Evolutionary conservation across 352 stramenopile genomes (phyloP), one percentile per base, ranked within the genome.

Genomic region (Plasmopara halstedii): DNA sequence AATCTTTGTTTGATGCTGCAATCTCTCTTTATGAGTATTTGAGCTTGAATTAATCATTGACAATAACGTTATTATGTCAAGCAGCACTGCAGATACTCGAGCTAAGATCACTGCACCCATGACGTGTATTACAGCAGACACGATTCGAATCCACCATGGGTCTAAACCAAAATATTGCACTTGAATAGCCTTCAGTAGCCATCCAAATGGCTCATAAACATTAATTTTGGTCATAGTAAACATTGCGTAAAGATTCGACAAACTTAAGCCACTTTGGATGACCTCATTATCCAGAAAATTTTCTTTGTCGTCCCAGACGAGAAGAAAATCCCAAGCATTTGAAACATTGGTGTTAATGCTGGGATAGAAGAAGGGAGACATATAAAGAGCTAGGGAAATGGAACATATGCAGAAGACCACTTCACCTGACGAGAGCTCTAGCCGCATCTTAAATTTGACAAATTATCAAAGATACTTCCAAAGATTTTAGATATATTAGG

Each of bases 181-280:
- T 18, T 85, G 50, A 2, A 71, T 2, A 9, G 71, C 67, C 49
- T 88, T 88, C 23, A 83, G 46, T 9, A 85, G 20, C 76, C 73
- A 88, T 11, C 70, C 63, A 15, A 88, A 59, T 4, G 76, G 71
- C 32, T 86, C 71, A 52, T 78, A 86, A 7, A 85, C 71, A 46
- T 85, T 86, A 61, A 86, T 70, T 23, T 64, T 68, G 15, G 39
- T 56, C 53, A 74, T 63, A 5, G 56, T 73, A 44, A 69, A 64
- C 71, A 88, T 86, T 21, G 35, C 3, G 23, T 46, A 44, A 35
- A 88, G 33, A 10, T 61, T 69, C 9, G 19, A 14, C 11, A 45
- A 35, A n/a, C 57, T 54, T 8, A 88, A 42, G 13, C 55, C 56
- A 20, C 36, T 31, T n/a, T 69, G 66, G 21, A 83, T 66, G 25